Percentiles rank a stretch among this genome's conserved stretches.
Conservation (phyloP, 805 yeast genomes). For the Ogataea nonfermentans region DNA sequence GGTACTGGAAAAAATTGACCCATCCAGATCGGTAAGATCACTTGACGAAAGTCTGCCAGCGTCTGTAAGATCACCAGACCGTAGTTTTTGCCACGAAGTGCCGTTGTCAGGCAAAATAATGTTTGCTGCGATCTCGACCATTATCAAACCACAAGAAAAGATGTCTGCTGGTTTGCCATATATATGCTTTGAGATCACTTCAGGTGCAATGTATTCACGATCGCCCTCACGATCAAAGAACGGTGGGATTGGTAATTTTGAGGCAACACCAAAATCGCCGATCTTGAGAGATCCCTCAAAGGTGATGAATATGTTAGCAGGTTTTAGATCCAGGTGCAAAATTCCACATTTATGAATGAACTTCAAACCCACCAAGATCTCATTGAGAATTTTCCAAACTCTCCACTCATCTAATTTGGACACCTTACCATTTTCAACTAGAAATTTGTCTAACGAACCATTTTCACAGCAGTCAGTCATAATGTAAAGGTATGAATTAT, state of each 20-base stretch:
- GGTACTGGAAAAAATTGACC: constrained; percentile 22
- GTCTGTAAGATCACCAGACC: constrained; percentile 94
- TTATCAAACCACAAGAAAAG: constrained; percentile 88
- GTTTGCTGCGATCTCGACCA: constrained; percentile 95
- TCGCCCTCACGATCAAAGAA: constrained; percentile 94
- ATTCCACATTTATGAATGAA: constrained; percentile 77
- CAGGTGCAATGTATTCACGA: constrained; percentile 97
- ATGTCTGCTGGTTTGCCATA: constrained; percentile 93
- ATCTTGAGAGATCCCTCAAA: constrained; percentile 93
- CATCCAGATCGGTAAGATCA: constrained; percentile 45
- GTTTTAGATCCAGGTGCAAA: constrained; percentile 88
- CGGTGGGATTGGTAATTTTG: constrained; percentile 68
- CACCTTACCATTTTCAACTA: constrained; percentile 72
- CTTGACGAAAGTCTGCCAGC: constrained; percentile 84
- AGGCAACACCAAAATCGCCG: constrained; percentile 96
- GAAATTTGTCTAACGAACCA: constrained; percentile 80
- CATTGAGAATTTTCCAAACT: constrained; percentile 93
- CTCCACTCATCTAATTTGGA: constrained; percentile 92
- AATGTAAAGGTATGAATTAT: constrained; percentile 70
- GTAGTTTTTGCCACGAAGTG: constrained; percentile 89
- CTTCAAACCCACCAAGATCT: constrained; percentile 72
- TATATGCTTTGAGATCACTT: constrained; percentile 74
- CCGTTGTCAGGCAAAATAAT: constrained; percentile 95
- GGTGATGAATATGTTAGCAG: constrained; percentile 90
- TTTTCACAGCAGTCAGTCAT: constrained; percentile 94